These are phyloP conservation scores for Priceomyces fermenticarens DNA, from an alignment of 805 yeast species.

Conservation along the genomic window DNA sequence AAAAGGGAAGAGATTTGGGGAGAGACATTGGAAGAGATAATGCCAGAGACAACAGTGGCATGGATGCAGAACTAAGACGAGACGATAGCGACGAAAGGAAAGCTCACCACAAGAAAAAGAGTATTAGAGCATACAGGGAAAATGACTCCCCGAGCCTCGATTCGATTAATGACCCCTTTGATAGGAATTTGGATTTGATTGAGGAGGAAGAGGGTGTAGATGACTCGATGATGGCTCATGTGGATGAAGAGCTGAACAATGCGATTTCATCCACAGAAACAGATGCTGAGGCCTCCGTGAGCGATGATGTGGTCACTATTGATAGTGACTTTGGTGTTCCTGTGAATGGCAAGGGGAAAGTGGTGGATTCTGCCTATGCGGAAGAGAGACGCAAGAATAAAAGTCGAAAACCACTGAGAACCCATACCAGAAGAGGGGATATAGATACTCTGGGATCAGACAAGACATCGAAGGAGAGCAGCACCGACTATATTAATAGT, in stretches of 20 bases:
- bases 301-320: slow-evolving; percentile 21
- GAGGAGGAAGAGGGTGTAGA: slow-evolving; percentile 13
- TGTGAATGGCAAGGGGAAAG: slow-evolving; percentile 19
- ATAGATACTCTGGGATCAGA: slow-evolving; percentile 1
- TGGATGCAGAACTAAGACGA: no score
- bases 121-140: neutral
- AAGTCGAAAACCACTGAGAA: neutral
- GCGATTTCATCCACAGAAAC: slow-evolving; percentile 13
- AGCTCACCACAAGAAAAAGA: neutral
- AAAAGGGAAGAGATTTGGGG: neutral
- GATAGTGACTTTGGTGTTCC: slow-evolving; percentile 32
- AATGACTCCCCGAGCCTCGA: neutral
- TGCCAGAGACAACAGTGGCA: no score
- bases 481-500: slow-evolving; percentile 10
- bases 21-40: neutral
- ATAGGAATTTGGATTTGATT: slow-evolving; percentile 15
- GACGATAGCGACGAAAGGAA: slow-evolving; percentile 6
- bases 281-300: slow-evolving; percentile 2
- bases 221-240: slow-evolving; percentile 6
- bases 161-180: neutral
- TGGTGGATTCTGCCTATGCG: slow-evolving; percentile 2
- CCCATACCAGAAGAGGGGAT: slow-evolving; percentile 1
- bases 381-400: neutral
- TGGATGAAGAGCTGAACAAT: slow-evolving; percentile 12
- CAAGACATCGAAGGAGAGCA: slow-evolving; percentile 5